phyloP scores from a whole-genome alignment of 306 rosid genomes.

The Casuarina glauca region DNA sequence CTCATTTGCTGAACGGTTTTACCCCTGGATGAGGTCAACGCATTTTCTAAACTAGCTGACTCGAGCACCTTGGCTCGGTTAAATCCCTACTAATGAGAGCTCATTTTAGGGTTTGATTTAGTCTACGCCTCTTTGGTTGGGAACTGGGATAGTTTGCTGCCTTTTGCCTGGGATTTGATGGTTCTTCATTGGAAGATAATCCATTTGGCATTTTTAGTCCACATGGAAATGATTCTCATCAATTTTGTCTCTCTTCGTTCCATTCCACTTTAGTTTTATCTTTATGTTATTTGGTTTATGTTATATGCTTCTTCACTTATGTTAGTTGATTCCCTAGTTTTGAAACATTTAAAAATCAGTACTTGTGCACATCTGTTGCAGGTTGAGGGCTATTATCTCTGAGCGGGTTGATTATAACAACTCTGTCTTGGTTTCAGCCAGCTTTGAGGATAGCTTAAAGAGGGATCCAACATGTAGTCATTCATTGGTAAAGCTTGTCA shows the following conservation, averaged over 20 bases:
- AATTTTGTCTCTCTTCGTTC: neutral
- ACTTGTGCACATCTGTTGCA: constrained; percentile 34
- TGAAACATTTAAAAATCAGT: constrained; percentile 19
- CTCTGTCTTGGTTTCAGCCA: constrained; percentile 33
- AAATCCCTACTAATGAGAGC: neutral
- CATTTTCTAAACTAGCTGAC: neutral
- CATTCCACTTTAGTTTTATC: neutral
- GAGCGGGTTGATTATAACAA: constrained; percentile 55
- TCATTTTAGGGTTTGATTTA: neutral
- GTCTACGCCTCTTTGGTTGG: neutral
- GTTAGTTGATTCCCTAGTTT: constrained; percentile 10
- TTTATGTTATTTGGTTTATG: neutral
- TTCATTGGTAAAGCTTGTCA: constrained; percentile 71
- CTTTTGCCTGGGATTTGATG: constrained; percentile 2
- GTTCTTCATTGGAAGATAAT: neutral
- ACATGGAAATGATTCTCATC: neutral
- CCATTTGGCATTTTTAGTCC: neutral
- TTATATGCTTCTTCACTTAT: neutral
- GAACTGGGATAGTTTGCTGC: neutral
- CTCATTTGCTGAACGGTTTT: neutral
- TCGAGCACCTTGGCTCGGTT: neutral
- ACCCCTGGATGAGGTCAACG: neutral
- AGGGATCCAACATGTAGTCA: constrained; percentile 70
- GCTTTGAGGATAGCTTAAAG: constrained; percentile 64
- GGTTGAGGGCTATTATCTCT: constrained; percentile 59